These are phyloP conservation scores for Dunaliella salina DNA, from an alignment of 163 green algal genomes.

Conservation along the genomic window DNA sequence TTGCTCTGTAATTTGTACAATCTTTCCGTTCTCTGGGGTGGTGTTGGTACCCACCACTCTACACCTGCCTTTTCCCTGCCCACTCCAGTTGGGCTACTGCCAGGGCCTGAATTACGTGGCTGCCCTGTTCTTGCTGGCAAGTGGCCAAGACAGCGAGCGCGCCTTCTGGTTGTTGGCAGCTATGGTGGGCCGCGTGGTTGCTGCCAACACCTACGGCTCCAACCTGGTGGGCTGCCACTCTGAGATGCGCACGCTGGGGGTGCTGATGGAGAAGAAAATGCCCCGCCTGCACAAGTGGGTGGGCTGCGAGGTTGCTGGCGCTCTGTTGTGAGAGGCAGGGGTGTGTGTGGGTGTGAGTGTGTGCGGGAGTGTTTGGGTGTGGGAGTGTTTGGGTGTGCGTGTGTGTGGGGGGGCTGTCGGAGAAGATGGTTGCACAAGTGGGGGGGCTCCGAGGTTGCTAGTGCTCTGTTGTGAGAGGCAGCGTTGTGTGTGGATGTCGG, in stretches of 20 bases:
- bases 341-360: too few relatives aligned
- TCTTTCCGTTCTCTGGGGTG: too few relatives aligned
- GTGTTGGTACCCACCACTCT: too few relatives aligned
- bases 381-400: too few relatives aligned
- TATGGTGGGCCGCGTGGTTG: conserved; percentile 74
- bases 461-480: too few relatives aligned
- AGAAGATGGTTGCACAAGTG: conserved; percentile 54
- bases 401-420: conserved; percentile 61
- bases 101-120: not conserved
- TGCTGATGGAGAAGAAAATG: conserved; percentile 73
- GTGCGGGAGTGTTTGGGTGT: too few relatives aligned
- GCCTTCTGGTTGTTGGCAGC: conserved; percentile 51
- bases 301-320: too few relatives aligned
- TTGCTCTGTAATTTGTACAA: too few relatives aligned
- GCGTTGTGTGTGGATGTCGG: too few relatives aligned
- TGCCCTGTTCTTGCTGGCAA: not conserved
- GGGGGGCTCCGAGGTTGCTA: too few relatives aligned
- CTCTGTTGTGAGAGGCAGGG: too few relatives aligned
- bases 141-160: not conserved
- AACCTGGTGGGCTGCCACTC: conserved; percentile 72
- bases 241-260: conserved; percentile 50
- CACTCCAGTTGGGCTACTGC: not conserved
- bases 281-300: conserved; percentile 33
- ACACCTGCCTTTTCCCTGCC: too few relatives aligned
- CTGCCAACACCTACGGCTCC: conserved; percentile 61